Conservation (phyloP, 148 eudicot genomes). For the Rhododendron ovatum region DNA sequence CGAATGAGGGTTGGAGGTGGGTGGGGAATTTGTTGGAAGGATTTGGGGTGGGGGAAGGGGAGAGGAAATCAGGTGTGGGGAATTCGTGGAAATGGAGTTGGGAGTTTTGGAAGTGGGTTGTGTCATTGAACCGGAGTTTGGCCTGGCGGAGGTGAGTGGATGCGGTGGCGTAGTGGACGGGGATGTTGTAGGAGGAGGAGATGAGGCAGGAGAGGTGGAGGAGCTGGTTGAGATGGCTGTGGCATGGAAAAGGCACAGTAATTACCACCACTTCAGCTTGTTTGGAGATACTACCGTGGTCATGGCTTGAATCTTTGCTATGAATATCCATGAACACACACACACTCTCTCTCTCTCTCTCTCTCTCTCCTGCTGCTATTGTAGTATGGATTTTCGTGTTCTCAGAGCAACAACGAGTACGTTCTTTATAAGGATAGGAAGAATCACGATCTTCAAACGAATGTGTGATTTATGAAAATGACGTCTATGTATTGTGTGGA, state of each 20-base stretch:
- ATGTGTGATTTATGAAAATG: too few species aligned
- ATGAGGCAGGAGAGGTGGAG: conserved; percentile 32
- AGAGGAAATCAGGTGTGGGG: background rate
- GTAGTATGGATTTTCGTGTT: background rate
- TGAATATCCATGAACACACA: background rate
- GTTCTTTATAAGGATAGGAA: too few species aligned
- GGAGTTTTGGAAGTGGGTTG: conserved; percentile 3
- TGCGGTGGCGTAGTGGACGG: conserved; percentile 19
- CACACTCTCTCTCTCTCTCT: too few species aligned
- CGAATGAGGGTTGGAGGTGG: conserved; percentile 9
- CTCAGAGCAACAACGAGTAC: too few species aligned
- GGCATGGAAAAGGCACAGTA: conserved; percentile 30
- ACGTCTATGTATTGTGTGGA: too few species aligned
- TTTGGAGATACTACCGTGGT: too few species aligned
- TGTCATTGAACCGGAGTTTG: conserved; percentile 16
- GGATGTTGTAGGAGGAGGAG: conserved; percentile 16
- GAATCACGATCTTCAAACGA: too few species aligned
- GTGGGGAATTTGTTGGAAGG: background rate
- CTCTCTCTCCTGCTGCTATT: background rate
- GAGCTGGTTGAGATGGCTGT: conserved; percentile 38
- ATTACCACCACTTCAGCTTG: conserved; percentile 17
- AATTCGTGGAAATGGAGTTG: conserved; percentile 10
- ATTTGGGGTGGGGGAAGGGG: background rate
- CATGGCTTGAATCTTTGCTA: background rate
- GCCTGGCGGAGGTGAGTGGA: conserved; percentile 32